Conservation (phyloP, 2,329 filamentous ascomycete genomes). For the Fusarium piperis region DNA sequence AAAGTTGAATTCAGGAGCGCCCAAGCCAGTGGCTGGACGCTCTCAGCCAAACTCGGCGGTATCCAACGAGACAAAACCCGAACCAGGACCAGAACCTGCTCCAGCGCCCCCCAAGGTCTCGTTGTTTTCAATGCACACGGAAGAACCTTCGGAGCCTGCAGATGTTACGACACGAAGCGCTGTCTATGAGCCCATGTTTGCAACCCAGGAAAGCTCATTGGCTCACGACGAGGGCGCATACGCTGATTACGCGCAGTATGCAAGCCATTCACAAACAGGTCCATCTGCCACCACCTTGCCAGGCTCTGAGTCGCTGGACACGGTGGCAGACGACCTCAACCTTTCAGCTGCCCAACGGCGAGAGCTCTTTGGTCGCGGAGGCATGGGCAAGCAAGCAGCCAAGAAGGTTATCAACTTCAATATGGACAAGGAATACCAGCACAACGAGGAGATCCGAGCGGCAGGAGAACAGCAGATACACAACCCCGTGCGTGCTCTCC, state of each 20-base stretch:
- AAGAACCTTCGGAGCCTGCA: slow-evolving; percentile 47
- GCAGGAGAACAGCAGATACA: slow-evolving; percentile 77
- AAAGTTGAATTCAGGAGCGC: slow-evolving; percentile 44
- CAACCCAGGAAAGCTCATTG: slow-evolving; percentile 39
- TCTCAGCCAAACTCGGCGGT: slow-evolving; percentile 12
- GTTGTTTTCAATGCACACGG: slow-evolving; percentile 71
- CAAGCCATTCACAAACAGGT: slow-evolving; percentile 44
- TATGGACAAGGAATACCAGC: slow-evolving; percentile 85
- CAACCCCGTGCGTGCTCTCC: slow-evolving; percentile 85
- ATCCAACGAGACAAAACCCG: slow-evolving; percentile 31
- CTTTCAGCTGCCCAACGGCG: slow-evolving; percentile 80
- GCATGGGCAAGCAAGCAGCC: slow-evolving; percentile 47
- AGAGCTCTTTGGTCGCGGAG: slow-evolving; percentile 83
- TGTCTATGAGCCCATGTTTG: slow-evolving; percentile 64
- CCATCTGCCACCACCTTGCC: slow-evolving; percentile 43
- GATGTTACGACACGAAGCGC: slow-evolving; percentile 33
- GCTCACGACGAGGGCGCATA: slow-evolving; percentile 37
- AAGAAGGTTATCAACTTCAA: slow-evolving; percentile 86
- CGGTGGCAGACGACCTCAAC: slow-evolving; percentile 80
- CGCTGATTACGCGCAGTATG: slow-evolving; percentile 47
- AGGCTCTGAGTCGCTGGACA: slow-evolving; percentile 67
- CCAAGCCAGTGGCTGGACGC: slow-evolving; percentile 15
- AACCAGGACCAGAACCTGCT: slow-evolving; percentile 21
- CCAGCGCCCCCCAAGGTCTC: slow-evolving; percentile 61
- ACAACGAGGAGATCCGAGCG: slow-evolving; percentile 81